Evolutionary conservation across 2,329 filamentous ascomycete species (phyloP).

Genomic region (Colletotrichum trifolii): DNA sequence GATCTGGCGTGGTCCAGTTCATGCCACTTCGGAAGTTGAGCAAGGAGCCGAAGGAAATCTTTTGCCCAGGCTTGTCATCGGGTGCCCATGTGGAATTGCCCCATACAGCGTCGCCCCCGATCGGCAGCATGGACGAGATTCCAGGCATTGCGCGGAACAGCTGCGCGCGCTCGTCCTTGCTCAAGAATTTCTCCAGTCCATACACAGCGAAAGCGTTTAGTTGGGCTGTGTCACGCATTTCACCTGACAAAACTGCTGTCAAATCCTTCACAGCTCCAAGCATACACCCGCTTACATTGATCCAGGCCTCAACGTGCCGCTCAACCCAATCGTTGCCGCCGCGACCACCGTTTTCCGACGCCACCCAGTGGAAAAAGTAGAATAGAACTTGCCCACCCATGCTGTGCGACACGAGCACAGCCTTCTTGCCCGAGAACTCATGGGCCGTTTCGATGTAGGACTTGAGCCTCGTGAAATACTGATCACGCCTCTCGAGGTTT

Average conservation of each 20-base stretch:
- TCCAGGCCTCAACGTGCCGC: conserved; percentile 89
- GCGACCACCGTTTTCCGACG: conserved; percentile 79
- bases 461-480: conserved; percentile 93
- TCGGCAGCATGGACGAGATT: conserved; percentile 94
- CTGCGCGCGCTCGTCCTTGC: conserved; percentile 88
- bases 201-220: conserved; percentile 97
- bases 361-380: conserved; percentile 82
- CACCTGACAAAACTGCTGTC: conserved; percentile 89
- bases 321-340: conserved; percentile 93
- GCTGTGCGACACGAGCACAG: conserved; percentile 89
- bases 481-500: conserved; percentile 90
- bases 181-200: conserved; percentile 94
- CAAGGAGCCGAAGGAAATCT: conserved; percentile 80
- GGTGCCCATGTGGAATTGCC: conserved; percentile 88
- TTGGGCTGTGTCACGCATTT: conserved; percentile 98
- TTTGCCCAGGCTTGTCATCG: conserved; percentile 82
- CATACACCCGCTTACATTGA: conserved; percentile 99
- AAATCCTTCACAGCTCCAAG: conserved; percentile 92
- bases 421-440: conserved; percentile 79
- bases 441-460: conserved; percentile 88
- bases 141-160: conserved; percentile 98
- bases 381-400: conserved; percentile 98
- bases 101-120: conserved; percentile 95
- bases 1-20: conserved; percentile 71
- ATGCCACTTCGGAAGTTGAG: conserved; percentile 81